phyloP scores from a whole-genome alignment of 345 rosid genomes.

The Linum usitatissimum region DNA sequence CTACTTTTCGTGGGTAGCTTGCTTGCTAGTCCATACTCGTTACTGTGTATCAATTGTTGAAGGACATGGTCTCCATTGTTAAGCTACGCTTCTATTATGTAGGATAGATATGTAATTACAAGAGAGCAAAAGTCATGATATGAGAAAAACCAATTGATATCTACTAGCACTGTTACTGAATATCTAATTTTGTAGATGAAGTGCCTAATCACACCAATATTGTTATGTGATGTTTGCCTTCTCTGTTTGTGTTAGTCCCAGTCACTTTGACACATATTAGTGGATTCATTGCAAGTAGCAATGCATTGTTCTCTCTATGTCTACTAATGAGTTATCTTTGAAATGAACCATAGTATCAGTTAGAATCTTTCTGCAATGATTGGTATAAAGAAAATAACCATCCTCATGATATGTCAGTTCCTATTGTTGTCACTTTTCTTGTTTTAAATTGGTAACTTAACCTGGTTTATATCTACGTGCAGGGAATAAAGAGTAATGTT shows the following conservation, averaged over 20 bases:
- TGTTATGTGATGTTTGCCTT: background rate
- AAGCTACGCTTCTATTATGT: background rate
- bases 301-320: background rate
- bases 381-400: background rate
- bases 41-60: background rate
- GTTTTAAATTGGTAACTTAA: slow-evolving; percentile 1
- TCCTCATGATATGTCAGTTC: background rate
- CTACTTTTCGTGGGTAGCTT: background rate
- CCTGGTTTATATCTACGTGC: slow-evolving; percentile 8
- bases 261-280: background rate
- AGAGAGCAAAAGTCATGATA: background rate
- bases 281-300: background rate
- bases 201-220: background rate
- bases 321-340: background rate
- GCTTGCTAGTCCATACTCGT: background rate
- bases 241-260: background rate
- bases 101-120: background rate
- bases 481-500: slow-evolving; percentile 88
- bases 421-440: background rate
- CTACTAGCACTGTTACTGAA: background rate
- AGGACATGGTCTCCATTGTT: background rate
- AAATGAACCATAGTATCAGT: background rate
- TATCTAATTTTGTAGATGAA: too few relatives aligned
- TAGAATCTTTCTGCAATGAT: too few relatives aligned
- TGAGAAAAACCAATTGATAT: background rate